These are phyloP conservation scores for Nymphaea colorata DNA, from an alignment of 164 flowering plant genomes.

Conservation along the genomic window DNA sequence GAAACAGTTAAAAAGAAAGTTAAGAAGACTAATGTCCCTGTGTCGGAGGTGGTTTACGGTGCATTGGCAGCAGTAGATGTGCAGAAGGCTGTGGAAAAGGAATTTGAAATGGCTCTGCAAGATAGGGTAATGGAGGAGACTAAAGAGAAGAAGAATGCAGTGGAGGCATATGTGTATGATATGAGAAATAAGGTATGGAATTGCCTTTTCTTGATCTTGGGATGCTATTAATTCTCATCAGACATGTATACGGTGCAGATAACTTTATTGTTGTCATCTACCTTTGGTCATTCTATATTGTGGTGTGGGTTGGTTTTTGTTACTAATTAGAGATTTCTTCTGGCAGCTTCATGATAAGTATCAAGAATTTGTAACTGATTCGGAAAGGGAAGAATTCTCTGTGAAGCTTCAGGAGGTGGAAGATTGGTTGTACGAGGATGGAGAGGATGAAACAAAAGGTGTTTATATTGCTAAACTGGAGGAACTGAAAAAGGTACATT, in stretches of 20 bases:
- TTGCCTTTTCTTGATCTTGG: no score
- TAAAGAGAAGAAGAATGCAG: conserved; percentile 90
- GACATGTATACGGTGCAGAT: no score
- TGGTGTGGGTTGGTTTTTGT: neutral
- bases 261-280: no score
- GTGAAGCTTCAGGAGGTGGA: conserved; percentile 77
- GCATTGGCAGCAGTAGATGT: conserved; percentile 51
- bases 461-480: conserved; percentile 94
- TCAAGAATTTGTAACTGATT: conserved; percentile 55
- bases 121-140: conserved; percentile 99
- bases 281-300: neutral
- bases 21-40: conserved; percentile 61
- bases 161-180: conserved; percentile 93
- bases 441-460: conserved; percentile 98
- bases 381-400: conserved; percentile 50
- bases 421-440: conserved; percentile 97
- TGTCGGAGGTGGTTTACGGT: conserved; percentile 67
- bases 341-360: conserved; percentile 72
- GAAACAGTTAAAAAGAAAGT: conserved; percentile 81
- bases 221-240: no score
- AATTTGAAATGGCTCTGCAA: conserved; percentile 95
- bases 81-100: conserved; percentile 85
- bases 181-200: conserved; percentile 78
- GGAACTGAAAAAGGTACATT: conserved; percentile 74
- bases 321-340: neutral